Conservation (phyloP, 345 rosid species). For the Syzygium grande region DNA sequence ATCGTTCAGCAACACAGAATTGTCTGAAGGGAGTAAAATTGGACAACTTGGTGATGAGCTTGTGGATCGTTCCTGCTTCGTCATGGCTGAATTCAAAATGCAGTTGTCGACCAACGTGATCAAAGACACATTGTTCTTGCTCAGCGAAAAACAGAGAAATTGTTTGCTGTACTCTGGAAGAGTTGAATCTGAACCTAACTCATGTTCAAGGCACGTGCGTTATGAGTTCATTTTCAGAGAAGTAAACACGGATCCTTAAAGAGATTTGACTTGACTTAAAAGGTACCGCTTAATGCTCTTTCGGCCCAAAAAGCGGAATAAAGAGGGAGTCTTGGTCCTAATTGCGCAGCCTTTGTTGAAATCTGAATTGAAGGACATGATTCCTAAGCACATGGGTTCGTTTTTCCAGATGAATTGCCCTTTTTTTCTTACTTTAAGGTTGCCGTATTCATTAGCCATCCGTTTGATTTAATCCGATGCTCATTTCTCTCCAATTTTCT, state of each 20-base stretch:
- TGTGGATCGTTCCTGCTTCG: background rate
- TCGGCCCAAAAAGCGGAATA: background rate
- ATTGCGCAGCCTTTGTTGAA: background rate
- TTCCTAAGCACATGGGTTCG: background rate
- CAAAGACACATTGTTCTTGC: background rate
- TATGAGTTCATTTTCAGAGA: background rate
- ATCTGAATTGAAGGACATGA: background rate
- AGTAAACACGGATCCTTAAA: background rate
- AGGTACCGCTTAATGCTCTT: background rate
- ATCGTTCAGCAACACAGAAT: background rate
- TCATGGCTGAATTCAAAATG: background rate
- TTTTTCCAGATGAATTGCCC: background rate
- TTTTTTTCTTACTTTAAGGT: background rate
- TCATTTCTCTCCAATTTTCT: background rate
- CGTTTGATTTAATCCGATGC: background rate
- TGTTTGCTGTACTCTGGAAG: background rate
- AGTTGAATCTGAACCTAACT: background rate
- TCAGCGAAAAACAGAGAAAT: background rate
- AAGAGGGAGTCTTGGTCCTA: background rate
- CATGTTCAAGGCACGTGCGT: too few species aligned
- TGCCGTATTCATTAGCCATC: background rate
- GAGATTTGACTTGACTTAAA: background rate
- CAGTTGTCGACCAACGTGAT: background rate
- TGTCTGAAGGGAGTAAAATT: background rate
- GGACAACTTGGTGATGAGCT: background rate